Base-by-base conservation (phyloP, 768 basidiomycete genomes). In the Strobilomyces dryophilus region DNA sequence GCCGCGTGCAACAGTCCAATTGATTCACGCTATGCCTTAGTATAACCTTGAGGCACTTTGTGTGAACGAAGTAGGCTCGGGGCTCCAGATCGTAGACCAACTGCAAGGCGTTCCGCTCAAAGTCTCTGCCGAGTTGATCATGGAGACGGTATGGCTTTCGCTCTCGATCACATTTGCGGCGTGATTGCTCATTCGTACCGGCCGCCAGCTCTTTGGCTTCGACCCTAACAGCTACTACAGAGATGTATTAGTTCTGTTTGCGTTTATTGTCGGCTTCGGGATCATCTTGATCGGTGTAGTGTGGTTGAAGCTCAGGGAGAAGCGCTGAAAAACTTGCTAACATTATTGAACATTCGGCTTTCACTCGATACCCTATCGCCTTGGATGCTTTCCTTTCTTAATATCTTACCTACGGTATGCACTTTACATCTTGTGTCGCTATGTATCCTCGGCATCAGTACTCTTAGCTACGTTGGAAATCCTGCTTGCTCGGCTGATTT, bases 61-160 rank as follows among this genome's bases (percentile, higher is more conserved):
- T 12, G 89, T 97, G 35, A 98, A 98, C 64, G 95, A 98, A 66
- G 92, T 98, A 15, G 83, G 83, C 36, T 87, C 89, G 5, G 95
- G 94, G 3, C 73, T 97, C 32, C 81, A 85, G 82, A 97, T 97
- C 29, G 54, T 80, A 53, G 92, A 94, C 70, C 76, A 75, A 6
- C 68, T 95, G 21, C 77, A 83, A 57, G 93, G 93, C 39, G 93
- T 95, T 12, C 88, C 89, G 1, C 80, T 98, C 36, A 69, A 82
- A 45, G 77, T 95, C 46, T 89, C 87, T 3, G 95, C 94, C 0
- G 74, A 74, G 45, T 66, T 95, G 57, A 95, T 98, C 63, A 90
- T 98, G 94, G 74, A 89, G 56, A 65, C 88, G 63, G 89, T 90
- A 61, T 55, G 84, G 27, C 39, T 52, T 46, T 54, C 36, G n/a